These are phyloP conservation scores for Pascua sp. DNA, from an alignment of 1,284 basidiomycete genomes.

Conservation along the genomic window DNA sequence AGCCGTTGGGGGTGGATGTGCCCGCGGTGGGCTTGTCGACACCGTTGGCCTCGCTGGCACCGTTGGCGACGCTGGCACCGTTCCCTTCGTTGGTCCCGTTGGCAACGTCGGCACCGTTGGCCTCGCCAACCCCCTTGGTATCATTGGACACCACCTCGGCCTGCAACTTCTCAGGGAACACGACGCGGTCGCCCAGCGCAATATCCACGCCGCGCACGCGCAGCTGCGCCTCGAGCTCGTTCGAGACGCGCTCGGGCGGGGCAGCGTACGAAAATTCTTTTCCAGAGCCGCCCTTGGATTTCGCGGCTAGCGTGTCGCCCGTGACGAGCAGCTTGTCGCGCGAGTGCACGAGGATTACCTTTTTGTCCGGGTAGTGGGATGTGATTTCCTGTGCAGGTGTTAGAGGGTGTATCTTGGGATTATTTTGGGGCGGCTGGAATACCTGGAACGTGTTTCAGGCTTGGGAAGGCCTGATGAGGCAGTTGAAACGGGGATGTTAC, in stretches of 20 bases:
- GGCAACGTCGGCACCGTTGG: not conserved
- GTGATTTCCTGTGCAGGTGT: conserved; percentile 26
- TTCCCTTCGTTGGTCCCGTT: not conserved
- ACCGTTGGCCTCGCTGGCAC: no score
- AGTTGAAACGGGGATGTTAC: no score
- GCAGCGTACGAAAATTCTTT: not conserved
- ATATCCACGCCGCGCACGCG: conserved; percentile 41
- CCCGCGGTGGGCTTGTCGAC: no score
- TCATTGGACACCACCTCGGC: conserved; percentile 23
- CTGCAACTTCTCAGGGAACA: conserved; percentile 22
- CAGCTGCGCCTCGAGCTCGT: conserved; percentile 33
- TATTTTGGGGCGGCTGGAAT: not conserved
- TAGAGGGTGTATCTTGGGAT: not conserved
- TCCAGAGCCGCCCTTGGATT: not conserved
- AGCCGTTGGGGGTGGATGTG: not conserved
- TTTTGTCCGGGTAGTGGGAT: conserved; percentile 26
- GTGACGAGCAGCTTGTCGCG: conserved; percentile 29
- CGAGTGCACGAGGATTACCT: conserved; percentile 32
- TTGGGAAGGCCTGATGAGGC: no score
- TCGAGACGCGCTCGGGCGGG: conserved; percentile 24
- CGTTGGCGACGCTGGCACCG: no score
- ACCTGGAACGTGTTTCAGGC: not conserved
- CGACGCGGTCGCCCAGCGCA: conserved; percentile 39
- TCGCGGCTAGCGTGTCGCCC: not conserved
- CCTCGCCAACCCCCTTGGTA: not conserved